Evolutionary conservation across 2,329 filamentous ascomycete genomes (phyloP).

Genomic region (Nemania serpens): DNA sequence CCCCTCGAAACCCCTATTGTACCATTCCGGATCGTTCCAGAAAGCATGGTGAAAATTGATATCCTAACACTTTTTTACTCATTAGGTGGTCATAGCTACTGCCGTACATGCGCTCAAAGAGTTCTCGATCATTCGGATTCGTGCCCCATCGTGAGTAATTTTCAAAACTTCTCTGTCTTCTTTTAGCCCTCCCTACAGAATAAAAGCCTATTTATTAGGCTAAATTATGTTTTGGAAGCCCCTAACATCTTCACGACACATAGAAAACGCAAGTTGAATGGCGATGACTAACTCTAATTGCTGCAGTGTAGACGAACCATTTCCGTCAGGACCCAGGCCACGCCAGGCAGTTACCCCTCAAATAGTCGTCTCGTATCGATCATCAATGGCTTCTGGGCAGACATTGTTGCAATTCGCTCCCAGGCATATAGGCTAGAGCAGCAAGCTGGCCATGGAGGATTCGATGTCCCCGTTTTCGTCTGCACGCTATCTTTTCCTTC

Average conservation of each 20-base stretch:
- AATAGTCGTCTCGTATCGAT: conserved; percentile 70
- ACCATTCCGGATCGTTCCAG: no score
- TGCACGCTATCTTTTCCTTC: conserved; percentile 81
- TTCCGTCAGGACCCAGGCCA: conserved; percentile 51
- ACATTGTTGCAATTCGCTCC: conserved; percentile 63
- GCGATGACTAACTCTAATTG: no score
- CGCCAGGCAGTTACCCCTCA: conserved; percentile 49
- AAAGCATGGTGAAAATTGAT: no score
- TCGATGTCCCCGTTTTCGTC: conserved; percentile 75
- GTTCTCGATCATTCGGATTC: conserved; percentile 76
- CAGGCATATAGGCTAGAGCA: conserved; percentile 63
- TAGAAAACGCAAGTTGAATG: no score
- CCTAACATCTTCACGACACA: no score
- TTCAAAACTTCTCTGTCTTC: no score
- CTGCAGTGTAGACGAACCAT: conserved; percentile 76
- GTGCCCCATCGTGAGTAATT: conserved; percentile 81
- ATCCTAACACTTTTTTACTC: no score
- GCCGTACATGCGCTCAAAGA: conserved; percentile 75
- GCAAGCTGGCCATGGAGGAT: conserved; percentile 57
- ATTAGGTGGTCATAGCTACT: conserved; percentile 93
- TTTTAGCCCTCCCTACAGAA: no score
- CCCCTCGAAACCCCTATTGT: no score
- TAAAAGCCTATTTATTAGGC: no score
- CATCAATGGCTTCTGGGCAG: conserved; percentile 70
- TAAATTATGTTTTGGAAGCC: no score